phyloP scores from a whole-genome alignment of 176 grass and related monocot species.

The Hsuehochloa calcarea region DNA sequence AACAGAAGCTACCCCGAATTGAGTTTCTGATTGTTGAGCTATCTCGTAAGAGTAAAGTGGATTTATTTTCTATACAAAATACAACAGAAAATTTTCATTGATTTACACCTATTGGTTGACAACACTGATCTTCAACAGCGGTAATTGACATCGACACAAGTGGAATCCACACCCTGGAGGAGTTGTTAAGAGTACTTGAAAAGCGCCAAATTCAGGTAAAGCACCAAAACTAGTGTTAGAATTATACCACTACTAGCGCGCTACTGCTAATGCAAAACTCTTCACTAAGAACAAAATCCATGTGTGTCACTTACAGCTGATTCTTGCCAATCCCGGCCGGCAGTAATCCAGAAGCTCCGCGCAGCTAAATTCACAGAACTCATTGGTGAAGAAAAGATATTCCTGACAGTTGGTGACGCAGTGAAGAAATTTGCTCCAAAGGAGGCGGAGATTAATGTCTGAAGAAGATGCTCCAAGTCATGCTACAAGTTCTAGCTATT shows the following conservation, averaged over 20 bases:
- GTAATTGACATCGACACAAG: slow-evolving; percentile 88
- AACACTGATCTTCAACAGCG: slow-evolving; percentile 41
- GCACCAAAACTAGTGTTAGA: neutral
- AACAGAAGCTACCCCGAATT: slow-evolving; percentile 39
- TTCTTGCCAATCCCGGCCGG: slow-evolving; percentile 67
- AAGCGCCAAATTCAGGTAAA: slow-evolving; percentile 69
- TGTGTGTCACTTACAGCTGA: slow-evolving; percentile 52
- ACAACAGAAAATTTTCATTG: neutral
- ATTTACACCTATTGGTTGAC: neutral
- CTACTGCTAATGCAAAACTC: neutral
- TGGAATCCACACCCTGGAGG: slow-evolving; percentile 64
- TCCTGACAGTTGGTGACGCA: slow-evolving; percentile 55
- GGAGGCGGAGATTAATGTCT: slow-evolving; percentile 32
- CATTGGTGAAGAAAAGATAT: slow-evolving; percentile 72
- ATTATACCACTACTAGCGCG: neutral
- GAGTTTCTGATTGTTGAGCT: slow-evolving; percentile 69
- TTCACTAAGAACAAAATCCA: slow-evolving; percentile 8
- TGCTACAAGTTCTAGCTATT: neutral
- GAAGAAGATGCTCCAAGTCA: slow-evolving; percentile 17
- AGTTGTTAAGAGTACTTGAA: slow-evolving; percentile 48
- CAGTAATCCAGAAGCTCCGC: slow-evolving; percentile 66
- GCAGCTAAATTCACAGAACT: slow-evolving; percentile 46
- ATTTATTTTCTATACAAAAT: neutral
- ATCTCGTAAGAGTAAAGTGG: slow-evolving; percentile 58
- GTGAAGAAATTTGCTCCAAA: slow-evolving; percentile 59